Conservation (phyloP, 257 asterid species). For the Echites panduratus region DNA sequence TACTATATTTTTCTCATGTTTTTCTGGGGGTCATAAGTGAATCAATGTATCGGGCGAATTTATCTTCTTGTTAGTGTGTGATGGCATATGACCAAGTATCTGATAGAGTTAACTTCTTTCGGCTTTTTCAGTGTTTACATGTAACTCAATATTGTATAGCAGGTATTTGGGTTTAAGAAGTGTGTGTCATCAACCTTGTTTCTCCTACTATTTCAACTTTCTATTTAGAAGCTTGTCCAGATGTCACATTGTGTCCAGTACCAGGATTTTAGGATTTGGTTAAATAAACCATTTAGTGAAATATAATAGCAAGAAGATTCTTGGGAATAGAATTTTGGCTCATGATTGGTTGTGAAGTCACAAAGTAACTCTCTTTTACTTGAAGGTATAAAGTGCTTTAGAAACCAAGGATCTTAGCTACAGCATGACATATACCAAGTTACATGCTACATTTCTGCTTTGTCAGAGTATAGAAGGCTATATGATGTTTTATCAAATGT, state of each 20-base stretch:
- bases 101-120: not conserved
- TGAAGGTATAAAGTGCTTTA: not conserved
- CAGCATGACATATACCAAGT: not conserved
- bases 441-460: not conserved
- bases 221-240: not conserved
- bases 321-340: not conserved
- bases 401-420: not conserved
- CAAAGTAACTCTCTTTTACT: not conserved
- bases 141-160: not conserved
- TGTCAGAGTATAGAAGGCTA: not conserved
- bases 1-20: not conserved
- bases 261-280: not conserved
- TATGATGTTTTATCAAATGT: not conserved
- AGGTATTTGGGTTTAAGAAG: not conserved
- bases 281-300: not conserved
- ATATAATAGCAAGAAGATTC: not conserved
- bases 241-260: not conserved
- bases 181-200: not conserved
- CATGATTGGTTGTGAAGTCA: not conserved
- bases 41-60: not conserved
- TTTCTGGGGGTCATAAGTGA: not conserved
- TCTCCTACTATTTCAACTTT: not conserved
- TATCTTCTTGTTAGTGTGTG: not conserved
- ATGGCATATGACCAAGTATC: not conserved
- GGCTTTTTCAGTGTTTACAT: not conserved